Base-by-base conservation (phyloP, 1,284 basidiomycete genomes). In the Thecaphora frezii region DNA sequence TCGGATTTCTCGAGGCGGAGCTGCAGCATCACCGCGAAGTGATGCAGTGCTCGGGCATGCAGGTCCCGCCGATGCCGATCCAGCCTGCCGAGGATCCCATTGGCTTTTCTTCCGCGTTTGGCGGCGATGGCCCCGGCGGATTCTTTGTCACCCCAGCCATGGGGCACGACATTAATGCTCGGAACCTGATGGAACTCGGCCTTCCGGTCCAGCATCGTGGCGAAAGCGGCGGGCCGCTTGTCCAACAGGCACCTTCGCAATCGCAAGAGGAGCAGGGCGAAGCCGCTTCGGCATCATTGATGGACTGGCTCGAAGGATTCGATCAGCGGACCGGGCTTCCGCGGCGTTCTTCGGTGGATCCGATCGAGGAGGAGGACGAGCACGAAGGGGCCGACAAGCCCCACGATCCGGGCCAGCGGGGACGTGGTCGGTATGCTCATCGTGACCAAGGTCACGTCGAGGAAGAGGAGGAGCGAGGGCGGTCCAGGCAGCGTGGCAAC, bases 1-100 rank as follows among this genome's bases (percentile, higher is more conserved):
- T 72, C 44, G 43, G 56, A n/a, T 69, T 69, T 43, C 58, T 76
- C 3, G 73, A 73, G 45, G 51, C 46, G 22, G 72, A 76, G 42
- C 60, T 73, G 14, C 59, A 60, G 21, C 56, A 59, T 14, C 52
- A 44, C 4, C 66, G 63, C 39, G 59, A 68, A 36, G 64, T 46
- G 21, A 44, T 66, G 13, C 58, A 59, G 36, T 56, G 58, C 3
- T 66, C 59, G 8, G 64, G 64, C 8, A 62, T 62, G 54, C 63
- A 61, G 46, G 57, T 58, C n/a, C 63, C 58, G 14, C 54, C 63
- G 5, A 57, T 36, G 33, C 33, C 33, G 33, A 14, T 18, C 12
- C 33, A 36, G 33, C 16, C 33, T 4, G 13, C 18, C 33, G 12
- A 36, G 7, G 33, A 36, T 18, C 33, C 18, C 5, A 14, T 36